These are phyloP conservation scores for Epichloe typhina DNA, from an alignment of 2,329 filamentous ascomycete species.

Conservation along the genomic window DNA sequence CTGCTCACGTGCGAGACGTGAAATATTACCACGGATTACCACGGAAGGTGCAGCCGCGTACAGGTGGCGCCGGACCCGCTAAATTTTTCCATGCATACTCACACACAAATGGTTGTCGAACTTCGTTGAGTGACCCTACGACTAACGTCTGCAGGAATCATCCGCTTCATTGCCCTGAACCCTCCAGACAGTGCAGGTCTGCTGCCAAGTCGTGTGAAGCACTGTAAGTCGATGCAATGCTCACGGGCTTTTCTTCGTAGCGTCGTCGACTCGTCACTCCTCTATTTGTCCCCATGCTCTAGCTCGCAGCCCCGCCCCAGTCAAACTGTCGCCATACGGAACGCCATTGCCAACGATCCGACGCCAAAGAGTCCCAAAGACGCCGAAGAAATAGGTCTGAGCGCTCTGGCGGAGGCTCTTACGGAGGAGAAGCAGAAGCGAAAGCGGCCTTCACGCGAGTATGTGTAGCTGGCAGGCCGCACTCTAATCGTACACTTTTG, in stretches of 20 bases:
- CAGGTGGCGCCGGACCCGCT: constrained; percentile 1
- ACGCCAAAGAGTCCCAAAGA: constrained; percentile 16
- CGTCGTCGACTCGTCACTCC: background rate
- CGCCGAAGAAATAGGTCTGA: constrained; percentile 1
- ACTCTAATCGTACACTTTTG: background rate
- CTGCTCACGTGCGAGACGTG: background rate
- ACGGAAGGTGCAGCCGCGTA: background rate
- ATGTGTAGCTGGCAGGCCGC: constrained; percentile 7
- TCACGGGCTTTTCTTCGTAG: background rate
- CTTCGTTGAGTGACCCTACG: constrained; percentile 1
- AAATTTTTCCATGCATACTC: background rate
- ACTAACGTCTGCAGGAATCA: constrained; percentile 8
- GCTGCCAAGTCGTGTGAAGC: background rate
- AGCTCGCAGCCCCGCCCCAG: background rate
- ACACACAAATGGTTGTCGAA: too few relatives aligned
- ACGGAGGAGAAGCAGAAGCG: constrained; percentile 7
- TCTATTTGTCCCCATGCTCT: background rate
- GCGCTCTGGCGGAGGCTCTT: constrained; percentile 1
- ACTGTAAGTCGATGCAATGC: background rate
- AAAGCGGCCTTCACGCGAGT: constrained; percentile 19
- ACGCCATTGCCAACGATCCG: constrained; percentile 6
- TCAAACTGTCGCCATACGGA: background rate
- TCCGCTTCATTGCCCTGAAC: constrained; percentile 4
- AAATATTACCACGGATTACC: background rate
- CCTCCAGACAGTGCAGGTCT: background rate